Conservation (phyloP, 192 early-diverging fungal species). For the Allomyces macrogynus region DNA sequence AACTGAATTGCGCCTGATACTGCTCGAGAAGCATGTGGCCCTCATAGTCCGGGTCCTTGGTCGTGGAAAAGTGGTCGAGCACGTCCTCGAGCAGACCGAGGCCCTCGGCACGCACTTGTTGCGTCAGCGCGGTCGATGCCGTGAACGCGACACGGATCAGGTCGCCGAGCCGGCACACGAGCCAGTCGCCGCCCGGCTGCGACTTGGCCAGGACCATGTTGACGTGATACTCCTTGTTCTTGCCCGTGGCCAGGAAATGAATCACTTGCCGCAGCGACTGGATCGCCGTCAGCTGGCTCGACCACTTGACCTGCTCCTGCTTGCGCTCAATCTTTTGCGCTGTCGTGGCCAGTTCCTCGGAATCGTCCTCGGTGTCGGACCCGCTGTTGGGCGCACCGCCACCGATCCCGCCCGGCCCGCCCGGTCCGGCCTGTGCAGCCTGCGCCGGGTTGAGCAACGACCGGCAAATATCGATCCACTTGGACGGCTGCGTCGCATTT, state of each 20-base stretch:
- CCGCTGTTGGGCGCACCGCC: constrained; percentile 12
- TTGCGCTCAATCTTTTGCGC: not conserved
- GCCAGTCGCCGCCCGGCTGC: constrained; percentile 38
- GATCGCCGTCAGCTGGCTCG: constrained; percentile 62
- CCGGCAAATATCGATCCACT: too few relatives aligned
- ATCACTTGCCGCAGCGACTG: constrained; percentile 48
- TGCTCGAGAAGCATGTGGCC: constrained; percentile 67
- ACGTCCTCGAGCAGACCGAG: constrained; percentile 56
- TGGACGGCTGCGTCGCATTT: too few relatives aligned
- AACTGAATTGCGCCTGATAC: constrained; percentile 83
- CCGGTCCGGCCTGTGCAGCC: too few relatives aligned
- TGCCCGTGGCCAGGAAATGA: constrained; percentile 29
- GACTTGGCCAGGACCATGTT: constrained; percentile 38
- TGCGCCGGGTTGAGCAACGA: too few relatives aligned
- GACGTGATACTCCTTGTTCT: constrained; percentile 36
- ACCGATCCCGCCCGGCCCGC: not conserved
- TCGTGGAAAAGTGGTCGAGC: constrained; percentile 46
- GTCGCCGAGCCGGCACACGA: constrained; percentile 59
- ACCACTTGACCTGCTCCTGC: constrained; percentile 20
- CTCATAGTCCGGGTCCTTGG: constrained; percentile 75
- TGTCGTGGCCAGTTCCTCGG: constrained; percentile 11
- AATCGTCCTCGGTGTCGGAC: constrained; percentile 24
- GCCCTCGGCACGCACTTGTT: constrained; percentile 56
- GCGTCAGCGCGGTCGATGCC: constrained; percentile 56
- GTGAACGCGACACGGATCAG: constrained; percentile 77